Conservation (phyloP, 176 grass and related monocot genomes). For the Oryza nivara region DNA sequence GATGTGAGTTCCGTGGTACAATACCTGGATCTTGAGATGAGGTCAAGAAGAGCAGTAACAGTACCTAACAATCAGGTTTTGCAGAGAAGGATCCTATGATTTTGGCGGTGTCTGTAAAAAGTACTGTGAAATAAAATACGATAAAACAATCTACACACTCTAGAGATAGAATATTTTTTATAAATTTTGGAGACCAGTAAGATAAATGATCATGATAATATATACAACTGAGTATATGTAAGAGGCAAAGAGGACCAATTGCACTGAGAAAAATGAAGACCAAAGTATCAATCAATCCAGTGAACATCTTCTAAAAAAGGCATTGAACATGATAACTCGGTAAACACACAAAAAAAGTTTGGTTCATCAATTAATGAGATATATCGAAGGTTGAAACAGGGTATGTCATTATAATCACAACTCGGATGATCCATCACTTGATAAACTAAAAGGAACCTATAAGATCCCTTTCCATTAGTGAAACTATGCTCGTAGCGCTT, state of each 20-base stretch:
- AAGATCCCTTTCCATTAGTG: slow-evolving; percentile 11
- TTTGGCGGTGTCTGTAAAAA: slow-evolving; percentile 31
- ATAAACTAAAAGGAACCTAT: neutral
- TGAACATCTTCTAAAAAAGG: too few species aligned
- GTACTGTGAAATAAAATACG: slow-evolving; percentile 35
- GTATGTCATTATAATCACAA: neutral
- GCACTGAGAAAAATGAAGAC: neutral
- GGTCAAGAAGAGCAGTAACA: slow-evolving; percentile 85
- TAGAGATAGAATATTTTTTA: slow-evolving; percentile 2
- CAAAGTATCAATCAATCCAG: slow-evolving; percentile 1
- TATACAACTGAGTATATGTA: neutral
- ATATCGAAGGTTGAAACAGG: slow-evolving; percentile 24
- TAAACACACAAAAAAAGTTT: neutral
- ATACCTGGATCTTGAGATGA: slow-evolving; percentile 95
- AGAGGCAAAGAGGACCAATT: neutral
- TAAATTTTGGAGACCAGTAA: slow-evolving; percentile 20
- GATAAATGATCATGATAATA: slow-evolving; percentile 2
- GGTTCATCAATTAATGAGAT: neutral
- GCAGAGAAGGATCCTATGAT: slow-evolving; percentile 50
- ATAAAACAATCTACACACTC: neutral
- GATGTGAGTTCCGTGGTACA: slow-evolving; percentile 81
- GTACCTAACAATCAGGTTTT: slow-evolving; percentile 74
- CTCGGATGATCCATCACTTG: neutral
- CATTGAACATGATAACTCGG: slow-evolving; percentile 2
- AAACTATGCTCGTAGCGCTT: neutral